Conservation (phyloP, 2,329 filamentous ascomycete genomes). For the Fusarium keratoplasticum region DNA sequence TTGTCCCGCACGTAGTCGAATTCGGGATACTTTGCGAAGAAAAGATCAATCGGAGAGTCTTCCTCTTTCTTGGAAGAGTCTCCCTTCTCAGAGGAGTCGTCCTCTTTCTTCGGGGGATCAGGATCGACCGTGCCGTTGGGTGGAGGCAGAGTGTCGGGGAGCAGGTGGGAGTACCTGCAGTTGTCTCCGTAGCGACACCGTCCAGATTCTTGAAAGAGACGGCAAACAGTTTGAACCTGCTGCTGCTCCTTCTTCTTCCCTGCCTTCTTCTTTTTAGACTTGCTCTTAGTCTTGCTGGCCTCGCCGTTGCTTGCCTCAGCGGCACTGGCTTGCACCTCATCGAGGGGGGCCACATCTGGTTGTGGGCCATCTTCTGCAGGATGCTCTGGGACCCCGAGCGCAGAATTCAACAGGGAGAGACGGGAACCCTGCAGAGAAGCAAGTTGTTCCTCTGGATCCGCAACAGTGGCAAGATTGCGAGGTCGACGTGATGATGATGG, state of each 20-base stretch:
- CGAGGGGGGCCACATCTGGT: neutral
- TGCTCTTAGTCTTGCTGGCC: neutral
- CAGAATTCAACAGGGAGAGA: too few species aligned
- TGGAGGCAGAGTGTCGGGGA: neutral
- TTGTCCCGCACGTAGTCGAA: slow-evolving; percentile 8
- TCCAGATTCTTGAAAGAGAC: neutral
- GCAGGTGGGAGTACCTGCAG: slow-evolving; percentile 9
- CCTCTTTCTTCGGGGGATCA: neutral
- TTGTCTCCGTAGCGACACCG: neutral
- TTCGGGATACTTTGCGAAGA: slow-evolving; percentile 12
- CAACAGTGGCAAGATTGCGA: neutral
- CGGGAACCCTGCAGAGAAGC: neutral
- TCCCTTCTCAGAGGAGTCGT: neutral
- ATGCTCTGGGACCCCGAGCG: neutral
- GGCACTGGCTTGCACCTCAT: neutral
- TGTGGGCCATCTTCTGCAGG: neutral
- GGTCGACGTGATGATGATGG: neutral
- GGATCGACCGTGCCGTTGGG: neutral
- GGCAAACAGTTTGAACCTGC: neutral
- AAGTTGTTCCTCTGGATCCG: neutral
- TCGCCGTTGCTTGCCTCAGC: neutral
- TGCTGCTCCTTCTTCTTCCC: neutral
- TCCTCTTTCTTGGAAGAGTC: neutral
- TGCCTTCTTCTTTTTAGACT: neutral
- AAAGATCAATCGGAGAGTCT: slow-evolving; percentile 15